Base-by-base conservation (phyloP, 306 rosid species). In the Bauhinia variegata region DNA sequence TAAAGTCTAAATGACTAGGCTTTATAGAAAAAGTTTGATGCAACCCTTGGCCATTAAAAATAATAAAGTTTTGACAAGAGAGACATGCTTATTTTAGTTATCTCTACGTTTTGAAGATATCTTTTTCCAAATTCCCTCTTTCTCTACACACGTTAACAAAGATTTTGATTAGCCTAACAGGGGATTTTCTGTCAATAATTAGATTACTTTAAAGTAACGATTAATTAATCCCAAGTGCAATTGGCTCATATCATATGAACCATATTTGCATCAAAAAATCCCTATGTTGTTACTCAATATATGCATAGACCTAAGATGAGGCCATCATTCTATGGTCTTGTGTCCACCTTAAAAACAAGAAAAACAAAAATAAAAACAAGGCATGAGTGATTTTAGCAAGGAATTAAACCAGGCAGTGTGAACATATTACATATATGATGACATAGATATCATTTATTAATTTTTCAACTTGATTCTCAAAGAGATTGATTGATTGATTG, bases 261-360 rank as follows among this genome's bases (percentile, higher is more conserved):
- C 74, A 60, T 11, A 32, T 60, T 30, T 47, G 52, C 59, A 47
- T 34, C 50, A 52, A 39, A 65, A 79, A 59, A n/a, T n/a, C n/a
- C n/a, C n/a, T n/a, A n/a, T n/a, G 2, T 23, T 23, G 2, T 23
- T 23, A 23, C 28, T 23, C 28, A 23, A 23, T 7, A n/a, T 23
- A 12, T 52, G 61, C 2, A 36, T 38, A 15, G 62, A 13, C 42
- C 1, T 23, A 23, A 23, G 2, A 23, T 23, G 28, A 23, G 28
- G 28, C 28, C 2, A 28, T 67, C 11, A 36, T 23, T 14, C 31
- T 53, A 67, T 54, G 51, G 41, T 12, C 61, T n/a, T n/a, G 16
- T 49, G 46, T 32, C 46, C 44, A 10, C 57, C 13, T 64, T 16
- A 16, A 11, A 64, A 15, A 49, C 33, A 15, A 2, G 4, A 34